A percentile compares a stretch with the other conserved stretches of the same genome.
phyloP scores from a whole-genome alignment of 108 stramenopile genomes.

The Pseudonitzschia delicatissima region DNA sequence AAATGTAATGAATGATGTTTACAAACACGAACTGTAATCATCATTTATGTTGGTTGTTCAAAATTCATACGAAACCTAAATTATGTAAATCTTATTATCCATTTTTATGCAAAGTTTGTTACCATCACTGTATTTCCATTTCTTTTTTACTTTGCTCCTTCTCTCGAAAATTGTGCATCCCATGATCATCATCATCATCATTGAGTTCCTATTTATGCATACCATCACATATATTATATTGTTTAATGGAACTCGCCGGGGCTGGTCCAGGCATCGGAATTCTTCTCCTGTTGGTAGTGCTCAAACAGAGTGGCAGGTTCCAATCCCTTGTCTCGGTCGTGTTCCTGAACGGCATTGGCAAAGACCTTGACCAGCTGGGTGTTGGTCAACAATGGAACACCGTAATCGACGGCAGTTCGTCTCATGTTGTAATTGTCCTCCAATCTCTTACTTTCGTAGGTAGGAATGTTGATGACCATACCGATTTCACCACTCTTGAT shows the following conservation, averaged over 20 bases:
- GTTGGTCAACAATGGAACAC: slow-evolving; percentile 94
- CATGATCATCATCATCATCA: too few species aligned
- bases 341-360: slow-evolving; percentile 69
- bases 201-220: too few species aligned
- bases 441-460: slow-evolving; percentile 74
- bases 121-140: too few species aligned
- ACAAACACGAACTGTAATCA: too few species aligned
- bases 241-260: slow-evolving; percentile 73
- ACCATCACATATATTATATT: too few species aligned
- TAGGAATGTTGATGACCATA: slow-evolving; percentile 94
- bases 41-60: too few species aligned
- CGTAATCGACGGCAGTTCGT: slow-evolving; percentile 94
- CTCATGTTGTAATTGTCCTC: slow-evolving; percentile 94
- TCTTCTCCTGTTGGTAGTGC: slow-evolving; percentile 67
- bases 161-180: too few species aligned
- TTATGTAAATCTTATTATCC: too few species aligned
- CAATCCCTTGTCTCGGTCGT: slow-evolving; percentile 64
- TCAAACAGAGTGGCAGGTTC: slow-evolving; percentile 74
- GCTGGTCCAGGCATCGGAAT: slow-evolving; percentile 73
- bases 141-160: too few species aligned
- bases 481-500: slow-evolving; percentile 80
- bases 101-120: too few species aligned
- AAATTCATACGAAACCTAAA: too few species aligned
- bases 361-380: slow-evolving; percentile 87
- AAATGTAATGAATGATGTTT: too few species aligned